Evolutionary conservation across 2,329 filamentous ascomycete species (phyloP).

Genomic region (Hypoxylon sp.): DNA sequence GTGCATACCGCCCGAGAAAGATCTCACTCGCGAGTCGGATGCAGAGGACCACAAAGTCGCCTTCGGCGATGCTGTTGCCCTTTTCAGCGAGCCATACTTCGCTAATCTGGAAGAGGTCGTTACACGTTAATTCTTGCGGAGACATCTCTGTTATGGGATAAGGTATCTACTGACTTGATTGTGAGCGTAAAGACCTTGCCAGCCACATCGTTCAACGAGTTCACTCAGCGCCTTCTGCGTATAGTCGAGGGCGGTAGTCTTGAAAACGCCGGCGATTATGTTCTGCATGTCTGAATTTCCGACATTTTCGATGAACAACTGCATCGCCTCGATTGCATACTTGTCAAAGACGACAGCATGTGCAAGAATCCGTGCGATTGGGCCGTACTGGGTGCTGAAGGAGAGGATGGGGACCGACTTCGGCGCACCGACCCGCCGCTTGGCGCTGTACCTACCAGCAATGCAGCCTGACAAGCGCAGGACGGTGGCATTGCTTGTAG

Average conservation of each 20-base stretch:
- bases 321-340: not conserved
- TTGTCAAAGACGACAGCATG: not conserved
- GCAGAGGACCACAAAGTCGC: slow-evolving; percentile 49
- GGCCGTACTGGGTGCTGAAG: slow-evolving; percentile 1
- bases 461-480: not conserved
- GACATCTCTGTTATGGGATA: too few relatives aligned
- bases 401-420: not conserved
- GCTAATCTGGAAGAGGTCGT: too few relatives aligned
- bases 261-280: slow-evolving; percentile 7
- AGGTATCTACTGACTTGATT: slow-evolving; percentile 49
- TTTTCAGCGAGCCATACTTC: slow-evolving; percentile 22
- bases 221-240: slow-evolving; percentile 39
- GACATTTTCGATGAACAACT: not conserved
- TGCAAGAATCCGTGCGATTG: not conserved
- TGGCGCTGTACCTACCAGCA: not conserved
- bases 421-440: not conserved
- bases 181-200: slow-evolving; percentile 48
- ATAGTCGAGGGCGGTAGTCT: slow-evolving; percentile 14
- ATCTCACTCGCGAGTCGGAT: slow-evolving; percentile 50
- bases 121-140: too few relatives aligned
- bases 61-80: slow-evolving; percentile 48
- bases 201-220: slow-evolving; percentile 49
- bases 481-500: not conserved
- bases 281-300: not conserved
- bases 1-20: slow-evolving; percentile 44